Percentiles rank a stretch among this genome's conserved stretches.
These are phyloP conservation scores for Boletus rufocinnamomeus DNA, from an alignment of 768 basidiomycete species.

Conservation along the genomic window DNA sequence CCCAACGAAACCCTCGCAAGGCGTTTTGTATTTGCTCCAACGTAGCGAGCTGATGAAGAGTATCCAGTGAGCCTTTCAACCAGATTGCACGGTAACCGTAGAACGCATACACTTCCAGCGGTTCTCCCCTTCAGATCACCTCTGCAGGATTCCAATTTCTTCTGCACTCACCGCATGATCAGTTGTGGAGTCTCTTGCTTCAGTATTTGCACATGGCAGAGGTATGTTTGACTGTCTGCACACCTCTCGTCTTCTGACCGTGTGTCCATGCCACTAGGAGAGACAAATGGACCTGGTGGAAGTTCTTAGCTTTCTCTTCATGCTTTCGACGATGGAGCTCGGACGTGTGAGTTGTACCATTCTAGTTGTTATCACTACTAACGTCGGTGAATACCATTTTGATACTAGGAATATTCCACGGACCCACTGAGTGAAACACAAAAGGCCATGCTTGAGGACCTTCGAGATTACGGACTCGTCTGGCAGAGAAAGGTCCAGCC, in stretches of 20 bases:
- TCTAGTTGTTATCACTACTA: neutral
- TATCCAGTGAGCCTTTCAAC: conserved; percentile 51
- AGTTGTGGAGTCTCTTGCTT: conserved; percentile 92
- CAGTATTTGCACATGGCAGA: conserved; percentile 88
- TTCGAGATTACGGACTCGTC: conserved; percentile 92
- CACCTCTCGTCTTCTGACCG: conserved; percentile 15
- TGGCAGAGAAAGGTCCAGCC: conserved; percentile 75
- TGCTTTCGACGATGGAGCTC: conserved; percentile 95
- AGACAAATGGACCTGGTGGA: conserved; percentile 91
- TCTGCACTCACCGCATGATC: conserved; percentile 89
- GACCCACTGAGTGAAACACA: conserved; percentile 79
- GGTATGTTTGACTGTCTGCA: conserved; percentile 42
- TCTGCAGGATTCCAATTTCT: conserved; percentile 96
- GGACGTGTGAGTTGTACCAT: conserved; percentile 60
- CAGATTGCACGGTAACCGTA: neutral
- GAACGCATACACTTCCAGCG: conserved; percentile 37
- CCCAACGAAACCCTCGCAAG: conserved; percentile 74
- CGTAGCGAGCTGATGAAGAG: conserved; percentile 85
- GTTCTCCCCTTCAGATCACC: conserved; percentile 75
- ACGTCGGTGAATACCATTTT: neutral
- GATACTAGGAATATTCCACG: conserved; percentile 82
- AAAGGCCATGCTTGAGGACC: conserved; percentile 84
- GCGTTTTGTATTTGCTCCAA: conserved; percentile 81
- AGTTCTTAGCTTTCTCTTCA: conserved; percentile 92
- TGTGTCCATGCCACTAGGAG: conserved; percentile 49